A percentile compares a stretch with the other conserved stretches of the same genome.
Evolutionary conservation across 306 rosid genomes (phyloP).

Genomic region (Trichosanthes truncata): DNA sequence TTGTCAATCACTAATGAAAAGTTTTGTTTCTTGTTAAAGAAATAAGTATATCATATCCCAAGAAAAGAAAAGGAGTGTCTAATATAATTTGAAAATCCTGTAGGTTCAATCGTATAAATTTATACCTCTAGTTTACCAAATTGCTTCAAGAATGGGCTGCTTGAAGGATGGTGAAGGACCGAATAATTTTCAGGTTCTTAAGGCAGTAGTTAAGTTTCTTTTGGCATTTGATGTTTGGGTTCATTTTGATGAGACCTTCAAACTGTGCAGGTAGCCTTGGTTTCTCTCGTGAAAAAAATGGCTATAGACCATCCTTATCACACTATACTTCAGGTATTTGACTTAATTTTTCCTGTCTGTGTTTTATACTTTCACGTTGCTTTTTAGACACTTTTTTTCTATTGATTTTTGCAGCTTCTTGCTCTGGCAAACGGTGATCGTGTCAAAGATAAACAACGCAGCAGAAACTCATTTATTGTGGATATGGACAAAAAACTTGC

Average conservation of each 20-base stretch:
- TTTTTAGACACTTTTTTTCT: background rate
- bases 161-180: slow-evolving; percentile 66
- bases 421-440: slow-evolving; percentile 90
- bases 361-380: background rate
- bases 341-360: background rate
- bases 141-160: slow-evolving; percentile 97
- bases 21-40: background rate
- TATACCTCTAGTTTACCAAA: slow-evolving; percentile 79
- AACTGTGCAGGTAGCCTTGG: slow-evolving; percentile 72
- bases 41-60: background rate
- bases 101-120: slow-evolving; percentile 95
- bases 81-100: background rate
- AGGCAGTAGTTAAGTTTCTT: background rate
- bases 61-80: background rate
- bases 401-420: slow-evolving; percentile 45
- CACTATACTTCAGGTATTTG: slow-evolving; percentile 72
- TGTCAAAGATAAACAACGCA: slow-evolving; percentile 78
- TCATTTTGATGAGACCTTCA: slow-evolving; percentile 11
- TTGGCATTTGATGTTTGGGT: background rate
- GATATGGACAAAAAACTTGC: slow-evolving; percentile 92
- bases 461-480: slow-evolving; percentile 80
- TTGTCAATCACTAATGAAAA: background rate
- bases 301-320: slow-evolving; percentile 91
- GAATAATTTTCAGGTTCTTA: slow-evolving; percentile 68
- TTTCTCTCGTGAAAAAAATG: slow-evolving; percentile 93